phyloP scores from a whole-genome alignment of 192 early-diverging fungal species.

The Gaertneriomyces semiglobifer region DNA sequence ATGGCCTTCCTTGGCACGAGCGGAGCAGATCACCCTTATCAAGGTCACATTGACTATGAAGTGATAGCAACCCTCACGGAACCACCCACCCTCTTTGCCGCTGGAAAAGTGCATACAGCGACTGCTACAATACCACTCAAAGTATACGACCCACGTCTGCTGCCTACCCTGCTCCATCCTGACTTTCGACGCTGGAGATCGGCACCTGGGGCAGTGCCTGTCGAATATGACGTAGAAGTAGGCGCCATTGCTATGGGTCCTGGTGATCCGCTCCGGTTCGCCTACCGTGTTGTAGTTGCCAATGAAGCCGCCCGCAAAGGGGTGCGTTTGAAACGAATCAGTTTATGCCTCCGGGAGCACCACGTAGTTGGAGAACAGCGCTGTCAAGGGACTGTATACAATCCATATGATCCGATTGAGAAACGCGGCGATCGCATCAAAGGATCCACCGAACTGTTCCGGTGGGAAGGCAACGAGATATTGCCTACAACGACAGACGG shows the following conservation, averaged over 20 bases:
- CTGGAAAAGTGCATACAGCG: neutral
- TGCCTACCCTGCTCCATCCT: constrained; percentile 45
- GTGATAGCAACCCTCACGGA: constrained; percentile 35
- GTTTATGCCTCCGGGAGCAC: constrained; percentile 39
- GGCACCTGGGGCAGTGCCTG: constrained; percentile 39
- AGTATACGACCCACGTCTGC: constrained; percentile 49
- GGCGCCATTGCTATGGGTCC: constrained; percentile 43
- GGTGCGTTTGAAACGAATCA: constrained; percentile 40
- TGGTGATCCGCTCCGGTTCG: constrained; percentile 41
- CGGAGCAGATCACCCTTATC: constrained; percentile 14
- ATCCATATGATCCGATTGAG: constrained; percentile 20
- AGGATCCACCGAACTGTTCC: constrained; percentile 31
- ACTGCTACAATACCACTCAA: constrained; percentile 33
- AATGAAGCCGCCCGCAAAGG: constrained; percentile 42
- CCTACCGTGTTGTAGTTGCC: constrained; percentile 45
- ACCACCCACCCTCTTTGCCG: constrained; percentile 2
- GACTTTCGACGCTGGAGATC: constrained; percentile 49
- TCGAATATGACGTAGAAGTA: constrained; percentile 55
- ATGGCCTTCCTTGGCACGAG: constrained; percentile 16
- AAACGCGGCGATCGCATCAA: constrained; percentile 18
- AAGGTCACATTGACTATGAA: constrained; percentile 31
- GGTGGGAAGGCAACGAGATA: constrained; percentile 44
- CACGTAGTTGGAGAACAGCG: constrained; percentile 40
- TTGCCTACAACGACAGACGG: constrained; percentile 14
- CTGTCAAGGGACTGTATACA: constrained; percentile 14